phyloP scores from a whole-genome alignment of 495 filamentous ascomycete genomes.

The Tuber aestivum region DNA sequence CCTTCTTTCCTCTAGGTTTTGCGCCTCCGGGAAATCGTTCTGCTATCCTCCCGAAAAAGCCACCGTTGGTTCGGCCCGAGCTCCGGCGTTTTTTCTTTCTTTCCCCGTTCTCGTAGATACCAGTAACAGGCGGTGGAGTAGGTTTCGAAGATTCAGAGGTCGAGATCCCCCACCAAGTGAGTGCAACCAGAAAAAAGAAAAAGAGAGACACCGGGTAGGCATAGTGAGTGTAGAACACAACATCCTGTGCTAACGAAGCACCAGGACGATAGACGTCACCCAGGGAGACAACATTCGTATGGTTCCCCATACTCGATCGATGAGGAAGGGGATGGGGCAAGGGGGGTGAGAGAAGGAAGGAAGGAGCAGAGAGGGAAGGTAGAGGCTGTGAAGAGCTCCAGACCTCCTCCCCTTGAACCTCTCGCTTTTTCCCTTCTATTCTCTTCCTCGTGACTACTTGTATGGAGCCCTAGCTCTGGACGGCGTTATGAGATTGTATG shows the following conservation, averaged over 20 bases:
- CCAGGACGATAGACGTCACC: neutral
- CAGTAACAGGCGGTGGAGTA: conserved; percentile 43
- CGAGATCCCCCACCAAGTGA: conserved; percentile 58
- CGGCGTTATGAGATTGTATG: neutral
- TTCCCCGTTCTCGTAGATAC: conserved; percentile 53
- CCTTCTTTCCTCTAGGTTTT: conserved; percentile 33
- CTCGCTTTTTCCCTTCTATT: neutral
- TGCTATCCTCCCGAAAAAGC: conserved; percentile 21
- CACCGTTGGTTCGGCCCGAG: conserved; percentile 39
- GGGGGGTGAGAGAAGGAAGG: neutral
- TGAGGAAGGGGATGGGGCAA: neutral
- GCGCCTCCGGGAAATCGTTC: conserved; percentile 39
- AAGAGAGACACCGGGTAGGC: conserved; percentile 63
- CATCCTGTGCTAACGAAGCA: neutral
- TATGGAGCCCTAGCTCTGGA: neutral
- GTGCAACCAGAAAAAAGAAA: conserved; percentile 60
- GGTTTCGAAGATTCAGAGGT: conserved; percentile 47
- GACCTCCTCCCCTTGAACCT: neutral
- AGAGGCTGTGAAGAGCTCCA: neutral
- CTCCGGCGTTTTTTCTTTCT: conserved; percentile 47
- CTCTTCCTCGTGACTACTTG: neutral
- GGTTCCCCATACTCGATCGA: neutral
- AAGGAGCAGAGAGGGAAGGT: neutral
- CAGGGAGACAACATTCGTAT: neutral
- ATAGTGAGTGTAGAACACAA: conserved; percentile 48